Conservation (phyloP, 2,329 filamentous ascomycete species). For the Colletotrichum musae region DNA sequence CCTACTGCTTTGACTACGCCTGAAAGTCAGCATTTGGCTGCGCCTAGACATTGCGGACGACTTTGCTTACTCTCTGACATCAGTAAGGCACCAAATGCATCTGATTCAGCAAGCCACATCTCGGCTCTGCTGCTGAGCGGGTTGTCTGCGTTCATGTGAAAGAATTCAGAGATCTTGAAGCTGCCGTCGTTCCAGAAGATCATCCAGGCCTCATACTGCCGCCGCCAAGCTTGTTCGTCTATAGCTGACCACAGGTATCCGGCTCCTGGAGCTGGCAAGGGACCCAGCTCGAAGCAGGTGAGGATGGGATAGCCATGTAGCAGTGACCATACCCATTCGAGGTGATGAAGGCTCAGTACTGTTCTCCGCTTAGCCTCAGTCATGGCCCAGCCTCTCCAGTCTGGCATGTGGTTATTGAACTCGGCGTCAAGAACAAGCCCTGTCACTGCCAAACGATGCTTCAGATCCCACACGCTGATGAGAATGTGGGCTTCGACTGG, state of each 20-base stretch:
- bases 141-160: constrained; percentile 28
- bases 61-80: constrained; percentile 40
- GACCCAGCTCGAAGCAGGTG: constrained; percentile 42
- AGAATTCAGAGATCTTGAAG: constrained; percentile 42
- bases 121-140: constrained; percentile 33
- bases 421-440: constrained; percentile 40
- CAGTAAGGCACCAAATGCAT: constrained; percentile 42
- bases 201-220: constrained; percentile 37
- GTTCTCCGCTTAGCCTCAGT: constrained; percentile 42
- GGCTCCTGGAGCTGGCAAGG: constrained; percentile 40
- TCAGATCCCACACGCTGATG: constrained; percentile 41
- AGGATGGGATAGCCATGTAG: constrained; percentile 40
- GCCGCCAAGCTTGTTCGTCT: constrained; percentile 26
- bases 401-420: constrained; percentile 19
- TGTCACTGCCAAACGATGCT: constrained; percentile 31
- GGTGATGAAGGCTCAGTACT: constrained; percentile 40
- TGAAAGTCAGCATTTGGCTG: neutral
- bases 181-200: constrained; percentile 32
- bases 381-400: constrained; percentile 41
- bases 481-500: constrained; percentile 27
- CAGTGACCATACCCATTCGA: constrained; percentile 43
- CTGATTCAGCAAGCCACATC: constrained; percentile 42
- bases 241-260: constrained; percentile 36
- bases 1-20: neutral
- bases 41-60: neutral